These are phyloP conservation scores for Jasminum sambac DNA, from an alignment of 257 asterid genomes.

Conservation along the genomic window DNA sequence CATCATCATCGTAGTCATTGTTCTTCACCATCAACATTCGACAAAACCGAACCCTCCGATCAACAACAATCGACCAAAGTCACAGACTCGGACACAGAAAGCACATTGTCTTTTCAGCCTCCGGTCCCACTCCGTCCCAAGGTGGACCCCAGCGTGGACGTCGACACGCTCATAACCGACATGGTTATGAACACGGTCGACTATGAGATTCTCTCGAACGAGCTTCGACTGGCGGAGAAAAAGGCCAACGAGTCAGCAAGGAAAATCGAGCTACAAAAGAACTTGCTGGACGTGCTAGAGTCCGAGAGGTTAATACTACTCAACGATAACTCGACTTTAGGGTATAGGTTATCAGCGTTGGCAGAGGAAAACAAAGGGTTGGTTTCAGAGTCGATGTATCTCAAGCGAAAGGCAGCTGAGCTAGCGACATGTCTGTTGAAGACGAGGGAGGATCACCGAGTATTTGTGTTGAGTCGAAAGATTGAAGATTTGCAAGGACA, in stretches of 20 bases:
- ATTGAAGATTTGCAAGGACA: slow-evolving; percentile 98
- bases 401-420: slow-evolving; percentile 90
- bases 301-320: slow-evolving; percentile 83
- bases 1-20: slow-evolving; percentile 22
- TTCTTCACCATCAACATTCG: slow-evolving; percentile 24
- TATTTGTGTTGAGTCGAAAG: slow-evolving; percentile 70
- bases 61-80: slow-evolving; percentile 26
- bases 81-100: slow-evolving; percentile 41
- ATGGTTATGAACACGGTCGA: slow-evolving; percentile 69
- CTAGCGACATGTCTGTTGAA: slow-evolving; percentile 80
- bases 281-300: slow-evolving; percentile 82
- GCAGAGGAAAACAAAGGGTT: slow-evolving; percentile 78
- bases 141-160: slow-evolving; percentile 44
- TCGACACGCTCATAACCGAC: slow-evolving; percentile 66
- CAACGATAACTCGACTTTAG: slow-evolving; percentile 74
- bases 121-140: slow-evolving; percentile 25
- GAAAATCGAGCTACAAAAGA: slow-evolving; percentile 82
- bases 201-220: slow-evolving; percentile 56
- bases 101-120: slow-evolving; percentile 61
- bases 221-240: slow-evolving; percentile 54
- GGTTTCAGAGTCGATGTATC: slow-evolving; percentile 66
- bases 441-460: slow-evolving; percentile 88
- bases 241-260: slow-evolving; percentile 54
- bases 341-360: slow-evolving; percentile 64
- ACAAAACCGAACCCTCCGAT: slow-evolving; percentile 27